A percentile compares a stretch with the other conserved stretches of the same genome.
Conservation (phyloP, 768 basidiomycete species). For the Pulveroboletus frians region DNA sequence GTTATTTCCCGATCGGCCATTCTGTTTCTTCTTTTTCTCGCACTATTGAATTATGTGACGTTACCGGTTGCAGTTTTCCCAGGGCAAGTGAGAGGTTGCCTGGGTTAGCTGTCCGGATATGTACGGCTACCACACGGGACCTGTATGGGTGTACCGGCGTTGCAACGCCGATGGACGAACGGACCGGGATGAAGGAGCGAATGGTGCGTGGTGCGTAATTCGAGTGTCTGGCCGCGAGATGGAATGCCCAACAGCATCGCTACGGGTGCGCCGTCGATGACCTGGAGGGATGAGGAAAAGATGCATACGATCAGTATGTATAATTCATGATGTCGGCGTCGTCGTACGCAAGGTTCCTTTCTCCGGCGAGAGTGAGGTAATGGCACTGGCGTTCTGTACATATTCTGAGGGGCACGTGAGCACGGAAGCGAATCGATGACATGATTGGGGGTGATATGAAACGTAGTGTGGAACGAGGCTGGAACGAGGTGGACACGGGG, state of each 20-base stretch:
- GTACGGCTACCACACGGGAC: neutral
- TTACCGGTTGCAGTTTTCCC: neutral
- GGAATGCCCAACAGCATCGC: neutral
- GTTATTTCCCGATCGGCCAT: neutral
- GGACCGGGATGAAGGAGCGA: neutral
- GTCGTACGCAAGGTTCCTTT: neutral
- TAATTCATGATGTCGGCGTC: neutral
- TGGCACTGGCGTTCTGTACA: neutral
- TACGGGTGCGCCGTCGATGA: neutral
- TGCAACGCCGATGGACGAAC: neutral
- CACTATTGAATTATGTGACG: neutral
- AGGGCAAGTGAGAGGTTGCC: neutral
- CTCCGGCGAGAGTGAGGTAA: slow-evolving; percentile 9
- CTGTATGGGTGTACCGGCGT: neutral
- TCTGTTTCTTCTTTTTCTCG: too few species aligned
- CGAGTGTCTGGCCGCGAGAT: too few species aligned
- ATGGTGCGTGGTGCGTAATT: too few species aligned
- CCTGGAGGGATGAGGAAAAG: neutral
- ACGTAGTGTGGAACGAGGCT: slow-evolving; percentile 2
- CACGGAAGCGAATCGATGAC: neutral
- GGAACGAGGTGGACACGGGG: slow-evolving; percentile 14
- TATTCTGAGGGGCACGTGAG: too few species aligned
- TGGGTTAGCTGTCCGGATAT: neutral
- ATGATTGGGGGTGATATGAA: slow-evolving; percentile 12
- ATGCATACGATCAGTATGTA: neutral